phyloP scores from a whole-genome alignment of 169 alveolate species.

The Plasmodium chabaudi region DNA sequence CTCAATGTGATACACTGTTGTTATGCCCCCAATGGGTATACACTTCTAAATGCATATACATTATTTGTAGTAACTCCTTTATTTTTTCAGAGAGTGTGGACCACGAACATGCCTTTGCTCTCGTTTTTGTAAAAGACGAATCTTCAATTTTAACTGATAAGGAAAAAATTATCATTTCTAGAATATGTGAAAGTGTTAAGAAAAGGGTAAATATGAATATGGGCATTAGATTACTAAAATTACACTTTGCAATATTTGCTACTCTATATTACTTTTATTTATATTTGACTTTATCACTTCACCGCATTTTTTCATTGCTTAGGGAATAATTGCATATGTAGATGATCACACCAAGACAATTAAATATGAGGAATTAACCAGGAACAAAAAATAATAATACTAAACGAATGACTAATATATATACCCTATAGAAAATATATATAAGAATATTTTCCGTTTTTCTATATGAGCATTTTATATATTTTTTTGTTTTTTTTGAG shows the following conservation, averaged over 20 bases:
- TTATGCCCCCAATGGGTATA: too few relatives aligned
- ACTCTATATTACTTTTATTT: conserved; percentile 4
- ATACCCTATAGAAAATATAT: too few relatives aligned
- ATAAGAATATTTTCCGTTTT: too few relatives aligned
- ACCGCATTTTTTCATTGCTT: not conserved
- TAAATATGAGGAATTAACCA: conserved; percentile 48
- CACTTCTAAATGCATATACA: too few relatives aligned
- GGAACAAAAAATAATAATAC: not conserved
- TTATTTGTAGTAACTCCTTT: not conserved
- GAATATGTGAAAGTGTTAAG: conserved; percentile 77
- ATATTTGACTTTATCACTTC: not conserved
- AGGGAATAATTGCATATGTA: conserved; percentile 73
- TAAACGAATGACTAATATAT: too few relatives aligned
- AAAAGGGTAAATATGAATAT: conserved; percentile 36
- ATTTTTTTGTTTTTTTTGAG: too few relatives aligned
- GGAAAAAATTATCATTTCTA: conserved; percentile 43
- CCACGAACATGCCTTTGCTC: conserved; percentile 69
- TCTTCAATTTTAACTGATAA: conserved; percentile 34
- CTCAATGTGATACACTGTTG: not conserved
- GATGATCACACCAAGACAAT: conserved; percentile 13
- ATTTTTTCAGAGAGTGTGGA: conserved; percentile 20
- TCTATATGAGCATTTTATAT: too few relatives aligned
- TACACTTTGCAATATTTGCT: too few relatives aligned
- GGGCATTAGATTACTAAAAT: too few relatives aligned
- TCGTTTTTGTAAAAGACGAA: conserved; percentile 64